A percentile compares a stretch with the other conserved stretches of the same genome.
Conservation (phyloP, 2,329 filamentous ascomycete genomes). For the Scopulariopsis brevicaulis region DNA sequence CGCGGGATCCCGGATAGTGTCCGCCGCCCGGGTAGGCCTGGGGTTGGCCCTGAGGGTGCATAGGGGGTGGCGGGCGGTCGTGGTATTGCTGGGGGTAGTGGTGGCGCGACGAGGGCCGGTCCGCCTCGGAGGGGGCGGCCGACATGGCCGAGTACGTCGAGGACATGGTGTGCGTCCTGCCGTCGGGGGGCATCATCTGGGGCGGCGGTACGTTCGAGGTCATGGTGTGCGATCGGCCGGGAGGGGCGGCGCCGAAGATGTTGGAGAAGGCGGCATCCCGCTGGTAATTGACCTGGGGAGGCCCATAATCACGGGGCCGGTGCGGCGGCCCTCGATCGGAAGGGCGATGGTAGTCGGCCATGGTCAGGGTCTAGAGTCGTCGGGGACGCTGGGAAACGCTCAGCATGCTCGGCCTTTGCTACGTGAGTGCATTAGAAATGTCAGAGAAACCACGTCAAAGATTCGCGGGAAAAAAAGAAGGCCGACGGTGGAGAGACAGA, state of each 20-base stretch:
- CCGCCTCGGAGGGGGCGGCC: constrained; percentile 31
- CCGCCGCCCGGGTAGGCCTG: constrained; percentile 33
- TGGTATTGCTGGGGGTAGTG: constrained; percentile 23
- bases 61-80: constrained; percentile 14
- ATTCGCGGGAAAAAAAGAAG: not conserved
- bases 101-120: constrained; percentile 51
- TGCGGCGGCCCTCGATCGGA: constrained; percentile 36
- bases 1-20: constrained; percentile 42
- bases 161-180: constrained; percentile 69
- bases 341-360: constrained; percentile 45
- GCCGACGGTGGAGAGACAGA: not conserved
- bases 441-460: not conserved
- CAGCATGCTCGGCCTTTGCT: constrained; percentile 16
- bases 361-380: constrained; percentile 17
- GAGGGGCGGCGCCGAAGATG: constrained; percentile 82
- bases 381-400: constrained; percentile 4
- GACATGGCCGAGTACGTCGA: constrained; percentile 23
- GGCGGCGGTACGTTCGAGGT: constrained; percentile 58
- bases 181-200: constrained; percentile 32
- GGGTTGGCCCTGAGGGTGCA: constrained; percentile 26
- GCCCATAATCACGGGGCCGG: constrained; percentile 35
- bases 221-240: constrained; percentile 92
- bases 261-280: constrained; percentile 93
- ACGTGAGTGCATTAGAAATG: not conserved
- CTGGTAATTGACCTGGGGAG: constrained; percentile 46